Conservation (phyloP, 208 protist genomes). For the Trypanosoma boissoni region DNA sequence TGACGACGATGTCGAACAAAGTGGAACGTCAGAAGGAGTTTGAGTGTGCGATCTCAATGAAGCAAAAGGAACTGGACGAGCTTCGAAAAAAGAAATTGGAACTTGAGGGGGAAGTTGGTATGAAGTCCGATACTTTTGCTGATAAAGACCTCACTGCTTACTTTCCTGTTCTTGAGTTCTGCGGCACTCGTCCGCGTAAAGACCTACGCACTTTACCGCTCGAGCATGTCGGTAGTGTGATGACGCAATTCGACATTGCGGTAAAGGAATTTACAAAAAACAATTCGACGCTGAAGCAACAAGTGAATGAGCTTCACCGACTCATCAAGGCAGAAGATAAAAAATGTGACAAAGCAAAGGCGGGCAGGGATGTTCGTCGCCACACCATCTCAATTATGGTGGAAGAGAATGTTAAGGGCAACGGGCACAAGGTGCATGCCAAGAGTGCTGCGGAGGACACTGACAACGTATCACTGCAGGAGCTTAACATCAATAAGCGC, state of each 20-base stretch:
- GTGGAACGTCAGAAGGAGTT: slow-evolving; percentile 62
- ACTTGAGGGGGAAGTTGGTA: slow-evolving; percentile 48
- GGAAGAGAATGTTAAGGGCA: slow-evolving; percentile 20
- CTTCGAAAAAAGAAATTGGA: slow-evolving; percentile 49
- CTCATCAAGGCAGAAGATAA: slow-evolving; percentile 51
- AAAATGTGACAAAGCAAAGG: slow-evolving; percentile 13
- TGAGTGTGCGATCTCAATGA: slow-evolving; percentile 53
- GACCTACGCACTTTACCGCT: slow-evolving; percentile 44
- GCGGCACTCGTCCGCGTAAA: slow-evolving; percentile 42
- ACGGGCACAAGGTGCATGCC: slow-evolving; percentile 3
- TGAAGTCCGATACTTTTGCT: slow-evolving; percentile 24
- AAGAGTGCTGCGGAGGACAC: slow-evolving; percentile 22
- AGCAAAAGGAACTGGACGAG: slow-evolving; percentile 57
- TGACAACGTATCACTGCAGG: slow-evolving; percentile 33
- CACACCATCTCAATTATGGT: slow-evolving; percentile 43
- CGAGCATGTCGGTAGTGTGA: slow-evolving; percentile 65
- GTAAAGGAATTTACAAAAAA: slow-evolving; percentile 55
- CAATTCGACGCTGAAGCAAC: slow-evolving; percentile 44
- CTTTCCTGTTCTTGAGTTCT: slow-evolving; percentile 81
- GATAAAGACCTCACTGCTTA: slow-evolving; percentile 45
- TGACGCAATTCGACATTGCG: slow-evolving; percentile 72
- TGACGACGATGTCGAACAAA: slow-evolving; percentile 45
- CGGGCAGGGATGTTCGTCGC: slow-evolving; percentile 26
- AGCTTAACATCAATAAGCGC: slow-evolving; percentile 48
- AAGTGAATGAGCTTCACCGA: slow-evolving; percentile 52